These are phyloP conservation scores for Zopfochytrium polystomum DNA, from an alignment of 371 early-diverging fungal genomes.

Conservation along the genomic window DNA sequence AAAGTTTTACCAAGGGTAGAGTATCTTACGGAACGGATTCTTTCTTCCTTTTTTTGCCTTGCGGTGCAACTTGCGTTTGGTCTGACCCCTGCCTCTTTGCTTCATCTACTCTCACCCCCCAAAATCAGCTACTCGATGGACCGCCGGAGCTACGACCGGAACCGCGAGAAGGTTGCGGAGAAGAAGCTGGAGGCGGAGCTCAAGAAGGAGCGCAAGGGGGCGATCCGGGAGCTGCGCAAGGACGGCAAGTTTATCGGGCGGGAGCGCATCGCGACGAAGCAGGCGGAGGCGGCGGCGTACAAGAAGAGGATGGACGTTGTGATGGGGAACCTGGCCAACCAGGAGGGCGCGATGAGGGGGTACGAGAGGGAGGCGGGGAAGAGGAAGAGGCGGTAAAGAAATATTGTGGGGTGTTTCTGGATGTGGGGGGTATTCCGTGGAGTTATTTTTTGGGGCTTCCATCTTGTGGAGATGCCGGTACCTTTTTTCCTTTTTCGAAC, in stretches of 20 bases:
- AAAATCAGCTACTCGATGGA: conserved; percentile 58
- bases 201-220: conserved; percentile 90
- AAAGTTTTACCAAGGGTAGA: conserved; percentile 76
- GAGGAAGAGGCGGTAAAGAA: not conserved
- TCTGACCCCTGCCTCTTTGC: not conserved
- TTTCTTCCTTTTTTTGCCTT: too few relatives aligned
- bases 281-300: conserved; percentile 79
- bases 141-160: conserved; percentile 70
- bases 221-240: conserved; percentile 89
- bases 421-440: too few relatives aligned
- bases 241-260: conserved; percentile 85
- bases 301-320: conserved; percentile 83
- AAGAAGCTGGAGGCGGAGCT: conserved; percentile 72
- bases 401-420: too few relatives aligned
- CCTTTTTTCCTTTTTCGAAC: too few relatives aligned
- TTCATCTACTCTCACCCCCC: not conserved
- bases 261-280: conserved; percentile 63
- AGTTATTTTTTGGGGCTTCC: too few relatives aligned
- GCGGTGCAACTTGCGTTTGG: too few relatives aligned
- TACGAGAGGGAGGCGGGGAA: conserved; percentile 37
- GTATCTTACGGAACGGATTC: not conserved
- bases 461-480: too few relatives aligned
- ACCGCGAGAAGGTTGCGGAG: conserved; percentile 69
- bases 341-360: conserved; percentile 52
- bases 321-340: conserved; percentile 58